phyloP scores from a whole-genome alignment of 2,329 filamentous ascomycete species.

The Aspergillus fumigatus region DNA sequence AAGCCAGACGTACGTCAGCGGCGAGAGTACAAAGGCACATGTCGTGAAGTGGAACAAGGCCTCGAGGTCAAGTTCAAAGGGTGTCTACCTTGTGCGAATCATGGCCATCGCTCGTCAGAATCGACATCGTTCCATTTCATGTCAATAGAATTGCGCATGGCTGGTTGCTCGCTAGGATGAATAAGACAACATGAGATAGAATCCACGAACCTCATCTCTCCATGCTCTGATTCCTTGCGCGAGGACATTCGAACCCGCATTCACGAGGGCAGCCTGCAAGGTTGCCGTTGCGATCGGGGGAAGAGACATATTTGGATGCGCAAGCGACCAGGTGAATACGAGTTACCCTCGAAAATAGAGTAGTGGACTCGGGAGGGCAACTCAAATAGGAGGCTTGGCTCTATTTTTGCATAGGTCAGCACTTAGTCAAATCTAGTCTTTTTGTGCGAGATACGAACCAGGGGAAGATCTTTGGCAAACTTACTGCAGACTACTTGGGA shows the following conservation, averaged over 20 bases:
- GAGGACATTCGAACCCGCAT: slow-evolving; percentile 51
- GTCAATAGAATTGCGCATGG: not conserved
- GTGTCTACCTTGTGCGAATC: slow-evolving; percentile 23
- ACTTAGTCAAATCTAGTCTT: not conserved
- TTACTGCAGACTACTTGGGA: not conserved
- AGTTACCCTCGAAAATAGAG: not conserved
- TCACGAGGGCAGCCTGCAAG: slow-evolving; percentile 50
- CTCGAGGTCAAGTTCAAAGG: slow-evolving; percentile 45
- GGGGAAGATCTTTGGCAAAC: not conserved
- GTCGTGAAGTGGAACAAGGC: slow-evolving; percentile 53
- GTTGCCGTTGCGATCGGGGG: slow-evolving; percentile 52
- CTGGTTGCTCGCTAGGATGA: not conserved
- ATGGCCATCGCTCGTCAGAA: not conserved
- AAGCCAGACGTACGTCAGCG: slow-evolving; percentile 58
- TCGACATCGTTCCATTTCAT: not conserved
- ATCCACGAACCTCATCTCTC: slow-evolving; percentile 36
- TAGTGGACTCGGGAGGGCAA: not conserved
- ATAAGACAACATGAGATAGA: slow-evolving; percentile 8
- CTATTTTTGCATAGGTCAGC: not conserved
- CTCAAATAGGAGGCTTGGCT: not conserved
- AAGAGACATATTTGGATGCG: slow-evolving; percentile 16
- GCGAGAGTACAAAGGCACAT: slow-evolving; percentile 51
- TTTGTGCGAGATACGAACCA: not conserved
- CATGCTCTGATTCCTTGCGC: slow-evolving; percentile 53
- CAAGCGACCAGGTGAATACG: not conserved